phyloP scores from a whole-genome alignment of 345 rosid species.

The Streptanthus diversifolius region DNA sequence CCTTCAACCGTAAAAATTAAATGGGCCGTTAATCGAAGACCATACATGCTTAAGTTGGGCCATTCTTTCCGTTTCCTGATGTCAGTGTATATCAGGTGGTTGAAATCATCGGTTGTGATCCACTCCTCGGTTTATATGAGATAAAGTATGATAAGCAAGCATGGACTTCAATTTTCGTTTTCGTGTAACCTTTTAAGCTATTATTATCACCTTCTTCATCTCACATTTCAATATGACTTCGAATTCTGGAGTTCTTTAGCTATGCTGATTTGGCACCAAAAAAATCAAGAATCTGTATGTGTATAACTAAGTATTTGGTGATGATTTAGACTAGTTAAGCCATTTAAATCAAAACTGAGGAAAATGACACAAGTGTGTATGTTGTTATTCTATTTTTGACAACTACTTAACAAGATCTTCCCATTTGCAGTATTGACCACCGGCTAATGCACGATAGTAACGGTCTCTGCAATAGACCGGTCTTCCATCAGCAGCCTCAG shows the following conservation, averaged over 20 bases:
- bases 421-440: conserved; percentile 99
- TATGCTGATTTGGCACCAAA: not conserved
- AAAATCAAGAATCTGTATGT: not conserved
- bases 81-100: not conserved
- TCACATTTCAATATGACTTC: too few species aligned
- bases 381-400: not conserved
- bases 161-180: too few species aligned
- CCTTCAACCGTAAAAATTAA: too few species aligned
- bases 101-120: not conserved
- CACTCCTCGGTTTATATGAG: too few species aligned
- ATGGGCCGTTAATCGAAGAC: not conserved
- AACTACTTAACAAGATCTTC: conserved; percentile 57
- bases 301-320: not conserved
- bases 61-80: not conserved
- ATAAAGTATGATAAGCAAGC: too few species aligned
- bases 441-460: conserved; percentile 88
- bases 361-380: not conserved
- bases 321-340: not conserved
- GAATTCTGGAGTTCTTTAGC: too few species aligned
- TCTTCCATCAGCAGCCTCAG: conserved; percentile 95
- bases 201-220: too few species aligned
- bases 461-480: conserved; percentile 97
- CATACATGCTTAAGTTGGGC: not conserved
- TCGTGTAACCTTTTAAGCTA: too few species aligned
- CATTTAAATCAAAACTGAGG: not conserved